phyloP scores from a whole-genome alignment of 768 basidiomycete species.

The Mycena pura region DNA sequence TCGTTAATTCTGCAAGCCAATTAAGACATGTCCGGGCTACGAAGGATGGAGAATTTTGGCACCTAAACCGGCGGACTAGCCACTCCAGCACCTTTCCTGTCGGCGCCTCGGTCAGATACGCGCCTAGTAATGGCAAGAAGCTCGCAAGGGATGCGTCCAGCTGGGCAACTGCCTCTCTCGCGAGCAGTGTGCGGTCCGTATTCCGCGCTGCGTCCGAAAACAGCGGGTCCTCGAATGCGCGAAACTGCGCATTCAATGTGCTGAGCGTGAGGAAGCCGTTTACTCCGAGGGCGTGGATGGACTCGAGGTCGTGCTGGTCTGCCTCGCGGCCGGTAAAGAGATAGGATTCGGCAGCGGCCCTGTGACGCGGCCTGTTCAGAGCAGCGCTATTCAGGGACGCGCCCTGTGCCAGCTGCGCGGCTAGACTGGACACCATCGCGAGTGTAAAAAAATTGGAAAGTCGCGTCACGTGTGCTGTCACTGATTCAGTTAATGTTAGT shows the following conservation, averaged over 20 bases:
- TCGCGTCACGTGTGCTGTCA: too few species aligned
- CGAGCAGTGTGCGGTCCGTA: slow-evolving; percentile 80
- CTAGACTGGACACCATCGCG: slow-evolving; percentile 73
- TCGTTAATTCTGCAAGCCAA: slow-evolving; percentile 76
- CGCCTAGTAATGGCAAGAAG: slow-evolving; percentile 76
- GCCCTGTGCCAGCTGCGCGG: slow-evolving; percentile 78
- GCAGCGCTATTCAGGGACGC: slow-evolving; percentile 81
- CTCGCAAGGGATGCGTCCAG: slow-evolving; percentile 66
- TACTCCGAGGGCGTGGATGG: slow-evolving; percentile 79
- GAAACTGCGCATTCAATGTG: slow-evolving; percentile 63
- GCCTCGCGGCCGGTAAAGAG: slow-evolving; percentile 86
- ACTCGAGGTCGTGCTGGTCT: slow-evolving; percentile 85
- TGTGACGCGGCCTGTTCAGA: slow-evolving; percentile 70
- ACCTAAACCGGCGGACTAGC: slow-evolving; percentile 95
- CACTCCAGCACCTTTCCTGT: slow-evolving; percentile 90
- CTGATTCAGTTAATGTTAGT: too few species aligned
- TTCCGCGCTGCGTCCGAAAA: slow-evolving; percentile 82
- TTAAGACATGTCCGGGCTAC: not conserved
- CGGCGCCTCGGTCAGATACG: slow-evolving; percentile 81
- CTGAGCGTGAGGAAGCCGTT: slow-evolving; percentile 81
- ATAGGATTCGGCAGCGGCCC: slow-evolving; percentile 78
- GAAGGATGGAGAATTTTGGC: slow-evolving; percentile 28
- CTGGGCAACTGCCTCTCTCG: slow-evolving; percentile 63
- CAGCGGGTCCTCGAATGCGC: slow-evolving; percentile 68
- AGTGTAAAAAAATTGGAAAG: too few species aligned